Evolutionary conservation across 345 rosid species (phyloP), one percentile per base, ranked within the genome.

Genomic region (Camelina sativa): DNA sequence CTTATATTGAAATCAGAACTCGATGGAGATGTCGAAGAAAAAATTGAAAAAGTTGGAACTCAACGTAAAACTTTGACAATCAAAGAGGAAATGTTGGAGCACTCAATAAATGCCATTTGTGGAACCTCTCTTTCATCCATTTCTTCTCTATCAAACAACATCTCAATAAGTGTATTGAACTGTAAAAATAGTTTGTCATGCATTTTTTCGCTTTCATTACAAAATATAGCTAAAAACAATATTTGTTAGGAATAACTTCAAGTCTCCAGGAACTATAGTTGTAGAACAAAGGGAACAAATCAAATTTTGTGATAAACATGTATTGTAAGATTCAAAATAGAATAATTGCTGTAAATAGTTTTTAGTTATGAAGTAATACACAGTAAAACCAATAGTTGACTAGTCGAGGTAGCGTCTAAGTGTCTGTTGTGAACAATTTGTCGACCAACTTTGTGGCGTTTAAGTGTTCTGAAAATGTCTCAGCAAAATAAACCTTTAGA

Each of bases 31-130:
- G 47, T 19, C 10, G 6, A 17, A 35, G 13, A 16, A 15, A 57
- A 30, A 10, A 17, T 37, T 37, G 2, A 19, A 16, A 32, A 37
- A 20, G 0, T 4, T 4, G 3, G 15, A 37, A 20, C 1, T 44
- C 23, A 25, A 16, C 5, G 9, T 44, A 20, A 44, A 63, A 63
- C 38, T 62, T 62, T 44, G 38, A 62, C 44, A 43, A 44, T 62
- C 8, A 13, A 41, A 15, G 54, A 44, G 9, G 1, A 56, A 30
- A 56, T 20, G 30, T 52, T 20, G 23, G 20, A 50, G 8, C 44
- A 8, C 43, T 3, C 13, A 11, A 41, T 4, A 34, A 6, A n/a
- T 15, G 8, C 8, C 1, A n/a, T 46, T 46, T 46, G 19, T n/a
- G 51, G 8, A 46, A 46, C 28, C 28, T 9, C 2, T 48, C 9